Base-by-base conservation (phyloP, 805 yeast species). In the Saturnispora galanensis region DNA sequence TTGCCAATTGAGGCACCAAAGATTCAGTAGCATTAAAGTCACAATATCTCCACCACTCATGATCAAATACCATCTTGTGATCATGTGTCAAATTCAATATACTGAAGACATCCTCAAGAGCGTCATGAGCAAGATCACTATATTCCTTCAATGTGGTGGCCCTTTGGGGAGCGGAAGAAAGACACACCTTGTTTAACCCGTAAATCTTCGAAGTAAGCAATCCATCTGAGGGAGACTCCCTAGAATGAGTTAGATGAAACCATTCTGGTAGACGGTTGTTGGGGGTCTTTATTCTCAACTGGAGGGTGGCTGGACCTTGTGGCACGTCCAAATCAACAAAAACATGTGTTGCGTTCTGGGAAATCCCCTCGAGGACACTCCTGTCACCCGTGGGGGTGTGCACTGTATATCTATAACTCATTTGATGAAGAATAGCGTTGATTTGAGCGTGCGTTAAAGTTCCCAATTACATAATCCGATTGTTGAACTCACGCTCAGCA, bases 11-110 rank as follows among this genome's bases (percentile, higher is more conserved):
- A 4, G 41, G 34, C 13, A 38, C 12, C 7, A 38, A 29, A 4
- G 41, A 29, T 16, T 9, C 33, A 9, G 13, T 30, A 4, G 3
- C 10, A 13, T 28, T n/a, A 28, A 45, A 50, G 10, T 42, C 26
- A 29, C 46, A 47, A 17, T 49, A 49, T 17, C 52, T 47, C 45
- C 48, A 60, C 65, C 65, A 61, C 42, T 61, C 62, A 13, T 46
- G 47, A 21, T 52, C 53, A 44, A 57, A 57, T 11, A 48, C 51
- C 12, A 58, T 56, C 1, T 35, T 21, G 8, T 21, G 26, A 21
- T 21, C 26, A 21, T 21, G 26, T 21, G 26, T 21, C 26, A 21
- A 21, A 8, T 21, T 21, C 26, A 21, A 21, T 21, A 21, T 21
- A 21, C 8, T 8, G 6, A 21, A 21, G 26, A 21, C 26, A 21